phyloP scores from a whole-genome alignment of 768 basidiomycete species.

The Mycena epipterygia region DNA sequence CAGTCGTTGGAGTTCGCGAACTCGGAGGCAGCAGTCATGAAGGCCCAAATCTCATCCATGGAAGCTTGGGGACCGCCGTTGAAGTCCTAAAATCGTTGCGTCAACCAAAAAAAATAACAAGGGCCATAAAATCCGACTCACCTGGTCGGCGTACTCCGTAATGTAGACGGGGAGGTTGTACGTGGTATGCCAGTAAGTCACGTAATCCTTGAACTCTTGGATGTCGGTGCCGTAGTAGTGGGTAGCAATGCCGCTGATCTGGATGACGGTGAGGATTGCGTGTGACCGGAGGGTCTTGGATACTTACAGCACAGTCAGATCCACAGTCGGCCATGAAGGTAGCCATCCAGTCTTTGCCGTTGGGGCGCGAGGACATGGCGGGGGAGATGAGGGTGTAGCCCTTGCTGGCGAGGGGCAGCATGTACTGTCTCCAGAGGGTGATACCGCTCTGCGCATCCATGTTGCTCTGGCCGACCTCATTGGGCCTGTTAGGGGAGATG shows the following conservation, averaged over 20 bases:
- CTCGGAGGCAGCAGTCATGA: slow-evolving; percentile 58
- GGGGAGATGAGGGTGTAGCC: slow-evolving; percentile 78
- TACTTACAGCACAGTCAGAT: slow-evolving; percentile 65
- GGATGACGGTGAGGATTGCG: slow-evolving; percentile 2
- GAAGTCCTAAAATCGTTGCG: slow-evolving; percentile 62
- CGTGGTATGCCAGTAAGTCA: slow-evolving; percentile 49
- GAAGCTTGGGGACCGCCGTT: slow-evolving; percentile 58
- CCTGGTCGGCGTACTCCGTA: slow-evolving; percentile 83
- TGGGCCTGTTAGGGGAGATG: slow-evolving; percentile 65
- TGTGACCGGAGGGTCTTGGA: not conserved
- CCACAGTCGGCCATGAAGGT: slow-evolving; percentile 70
- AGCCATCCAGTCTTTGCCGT: slow-evolving; percentile 55
- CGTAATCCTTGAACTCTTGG: slow-evolving; percentile 41
- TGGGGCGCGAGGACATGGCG: slow-evolving; percentile 71
- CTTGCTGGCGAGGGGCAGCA: slow-evolving; percentile 65
- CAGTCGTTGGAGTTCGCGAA: slow-evolving; percentile 62
- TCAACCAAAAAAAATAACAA: not conserved
- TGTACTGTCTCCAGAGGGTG: slow-evolving; percentile 69
- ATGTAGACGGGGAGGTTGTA: slow-evolving; percentile 42
- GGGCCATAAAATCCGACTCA: slow-evolving; percentile 34
- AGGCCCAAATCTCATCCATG: slow-evolving; percentile 57
- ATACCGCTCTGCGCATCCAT: slow-evolving; percentile 66
- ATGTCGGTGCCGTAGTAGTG: slow-evolving; percentile 78
- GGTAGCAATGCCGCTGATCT: slow-evolving; percentile 71
- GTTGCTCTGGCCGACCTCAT: slow-evolving; percentile 73